phyloP scores from a whole-genome alignment of 2,329 filamentous ascomycete species.

The Phialophora expanda region DNA sequence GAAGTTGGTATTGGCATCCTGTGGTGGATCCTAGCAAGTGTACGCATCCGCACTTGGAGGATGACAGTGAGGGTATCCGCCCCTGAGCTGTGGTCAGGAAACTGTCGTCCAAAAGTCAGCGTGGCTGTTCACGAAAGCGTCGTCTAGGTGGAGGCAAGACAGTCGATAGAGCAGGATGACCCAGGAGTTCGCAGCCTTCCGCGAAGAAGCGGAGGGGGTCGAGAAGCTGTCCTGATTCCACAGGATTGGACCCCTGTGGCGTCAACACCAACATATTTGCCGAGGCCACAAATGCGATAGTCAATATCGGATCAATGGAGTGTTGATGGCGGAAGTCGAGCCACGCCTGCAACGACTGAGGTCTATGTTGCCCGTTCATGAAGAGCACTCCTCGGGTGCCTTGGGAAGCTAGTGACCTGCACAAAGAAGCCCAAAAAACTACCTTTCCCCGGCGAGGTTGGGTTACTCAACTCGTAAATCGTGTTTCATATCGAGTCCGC shows the following conservation, averaged over 20 bases:
- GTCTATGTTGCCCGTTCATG: not conserved
- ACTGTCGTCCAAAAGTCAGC: too few relatives aligned
- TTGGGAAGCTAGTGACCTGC: not conserved
- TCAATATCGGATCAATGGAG: not conserved
- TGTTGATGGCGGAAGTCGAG: not conserved
- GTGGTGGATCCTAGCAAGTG: not conserved
- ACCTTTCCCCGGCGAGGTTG: not conserved
- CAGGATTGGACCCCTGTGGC: not conserved
- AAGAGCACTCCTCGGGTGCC: not conserved
- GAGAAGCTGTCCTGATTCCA: not conserved
- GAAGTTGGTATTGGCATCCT: not conserved
- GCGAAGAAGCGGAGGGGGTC: not conserved
- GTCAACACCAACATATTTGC: not conserved
- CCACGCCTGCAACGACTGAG: not conserved
- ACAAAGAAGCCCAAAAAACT: not conserved
- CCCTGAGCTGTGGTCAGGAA: too few relatives aligned
- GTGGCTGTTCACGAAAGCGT: not conserved
- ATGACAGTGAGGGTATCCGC: not conserved
- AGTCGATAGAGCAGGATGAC: not conserved
- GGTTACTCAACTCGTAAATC: not conserved
- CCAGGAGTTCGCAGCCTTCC: not conserved
- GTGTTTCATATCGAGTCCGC: conserved; percentile 4
- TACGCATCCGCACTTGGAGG: not conserved
- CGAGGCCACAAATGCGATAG: not conserved
- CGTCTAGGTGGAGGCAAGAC: not conserved